phyloP scores from a whole-genome alignment of 306 rosid genomes.

The Pterocarpus macrocarpus region DNA sequence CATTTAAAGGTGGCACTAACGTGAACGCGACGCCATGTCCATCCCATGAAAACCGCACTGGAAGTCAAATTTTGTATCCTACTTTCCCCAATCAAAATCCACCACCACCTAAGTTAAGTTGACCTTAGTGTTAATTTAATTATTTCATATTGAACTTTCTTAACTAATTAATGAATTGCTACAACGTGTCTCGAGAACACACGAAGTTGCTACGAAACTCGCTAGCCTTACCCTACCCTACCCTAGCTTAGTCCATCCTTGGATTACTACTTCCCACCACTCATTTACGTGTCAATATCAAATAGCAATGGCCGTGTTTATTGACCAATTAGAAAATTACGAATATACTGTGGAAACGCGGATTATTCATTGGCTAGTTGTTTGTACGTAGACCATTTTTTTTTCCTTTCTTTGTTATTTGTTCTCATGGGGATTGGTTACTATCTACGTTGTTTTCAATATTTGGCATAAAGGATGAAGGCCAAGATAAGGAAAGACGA shows the following conservation, averaged over 20 bases:
- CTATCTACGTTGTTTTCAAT: constrained; percentile 43
- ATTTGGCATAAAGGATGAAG: constrained; percentile 10
- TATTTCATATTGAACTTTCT: not conserved
- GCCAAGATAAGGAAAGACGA: constrained; percentile 27
- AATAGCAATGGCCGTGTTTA: constrained; percentile 64
- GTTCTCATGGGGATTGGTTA: constrained; percentile 22
- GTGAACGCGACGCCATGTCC: constrained; percentile 41
- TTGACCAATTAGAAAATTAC: constrained; percentile 63
- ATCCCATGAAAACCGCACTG: constrained; percentile 30
- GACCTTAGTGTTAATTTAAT: constrained; percentile 40
- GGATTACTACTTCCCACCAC: constrained; percentile 33
- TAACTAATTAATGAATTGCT: not conserved
- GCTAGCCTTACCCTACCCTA: not conserved
- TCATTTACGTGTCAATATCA: constrained; percentile 68
- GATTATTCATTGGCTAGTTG: constrained; percentile 36
- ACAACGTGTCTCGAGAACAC: constrained; percentile 32
- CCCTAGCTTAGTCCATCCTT: constrained; percentile 49
- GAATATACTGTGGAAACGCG: constrained; percentile 41
- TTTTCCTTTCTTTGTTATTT: not conserved
- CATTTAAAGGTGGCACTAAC: constrained; percentile 46
- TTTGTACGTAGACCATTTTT: not conserved
- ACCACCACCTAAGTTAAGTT: constrained; percentile 43
- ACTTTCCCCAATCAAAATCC: constrained; percentile 48
- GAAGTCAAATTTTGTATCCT: constrained; percentile 61
- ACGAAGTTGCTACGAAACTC: constrained; percentile 70